Percentiles rank a stretch among this genome's conserved stretches.
These are phyloP conservation scores for Geosmithia flava DNA, from an alignment of 2,329 filamentous ascomycete species.

Conservation along the genomic window DNA sequence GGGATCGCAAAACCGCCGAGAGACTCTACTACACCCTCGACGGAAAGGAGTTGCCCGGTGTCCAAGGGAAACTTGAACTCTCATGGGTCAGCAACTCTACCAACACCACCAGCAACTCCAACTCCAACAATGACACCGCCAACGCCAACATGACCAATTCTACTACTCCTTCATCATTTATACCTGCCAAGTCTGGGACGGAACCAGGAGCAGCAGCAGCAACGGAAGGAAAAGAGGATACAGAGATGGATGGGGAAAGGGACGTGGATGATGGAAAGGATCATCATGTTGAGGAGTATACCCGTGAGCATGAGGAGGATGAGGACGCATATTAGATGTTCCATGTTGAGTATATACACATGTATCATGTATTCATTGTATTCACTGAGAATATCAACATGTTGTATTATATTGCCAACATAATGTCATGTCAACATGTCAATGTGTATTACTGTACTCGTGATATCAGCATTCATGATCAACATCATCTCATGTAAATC, in stretches of 20 bases:
- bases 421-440: too few species aligned
- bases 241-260: neutral
- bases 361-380: too few species aligned
- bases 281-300: neutral
- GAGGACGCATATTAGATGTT: conserved; percentile 1
- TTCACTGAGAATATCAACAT: too few species aligned
- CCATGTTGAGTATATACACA: neutral
- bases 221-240: neutral
- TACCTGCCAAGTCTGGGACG: too few species aligned
- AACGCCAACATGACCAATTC: too few species aligned
- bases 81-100: conserved; percentile 38
- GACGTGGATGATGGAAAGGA: neutral
- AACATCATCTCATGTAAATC: too few species aligned
- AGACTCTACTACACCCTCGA: conserved; percentile 50
- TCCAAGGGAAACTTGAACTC: conserved; percentile 51
- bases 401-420: too few species aligned
- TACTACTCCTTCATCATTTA: conserved; percentile 3
- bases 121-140: neutral
- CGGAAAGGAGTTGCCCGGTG: conserved; percentile 44
- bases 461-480: too few species aligned
- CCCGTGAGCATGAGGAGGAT: neutral
- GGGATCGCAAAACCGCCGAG: conserved; percentile 59
- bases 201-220: too few species aligned
- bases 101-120: conserved; percentile 6
- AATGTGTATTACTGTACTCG: too few species aligned